Base-by-base conservation (phyloP, 305 asterid genomes). In the Fraxinus dipetala region DNA sequence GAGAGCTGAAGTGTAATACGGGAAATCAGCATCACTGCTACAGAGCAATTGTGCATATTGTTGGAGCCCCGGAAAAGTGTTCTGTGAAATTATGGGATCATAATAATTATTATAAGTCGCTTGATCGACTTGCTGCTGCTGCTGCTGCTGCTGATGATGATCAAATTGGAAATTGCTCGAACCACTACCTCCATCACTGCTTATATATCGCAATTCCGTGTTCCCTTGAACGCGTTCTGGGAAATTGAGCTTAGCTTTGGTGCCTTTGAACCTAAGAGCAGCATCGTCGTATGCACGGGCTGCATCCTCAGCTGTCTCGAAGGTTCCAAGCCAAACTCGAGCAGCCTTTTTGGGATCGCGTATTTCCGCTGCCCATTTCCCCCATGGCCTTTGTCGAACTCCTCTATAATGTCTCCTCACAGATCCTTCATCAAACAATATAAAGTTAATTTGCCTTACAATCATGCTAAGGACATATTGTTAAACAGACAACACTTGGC, bases 201-300 rank as follows among this genome's bases (percentile, higher is more conserved):
- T 40, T 30, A 75, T 31, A n/a, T 80, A 85, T 65, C 83, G 86
- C 4, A 87, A 59, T 20, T 87, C 78, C 36, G 90, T 78, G 43
- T 79, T 81, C 40, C 90, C 94, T 69, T 90, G 95, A 20, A 91
- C 92, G 2, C 98, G 82, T 34, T 91, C 91, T 0, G 98, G 98
- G 88, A 94, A 92, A 67, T 94, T 94, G 85, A 92, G 98, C 75
- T 94, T 94, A 73, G 98, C 98, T 78, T 92, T 94, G 83, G 93
- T 65, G 82, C 98, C 98, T 84, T 92, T 94, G 97, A 94, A 94
- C 65, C 48, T 86, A 31, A 94, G 92, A 0, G 98, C 97, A 22
- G 98, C 98, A 0, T 92, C 94, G 79, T 94, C 97, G 89, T 94
- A 94, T n/a, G 98, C 98, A 75, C 91, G 86, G 2, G 98, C 97